Evolutionary conservation across 2,329 filamentous ascomycete species (phyloP), one percentile per base, ranked within the genome.

Genomic region (Sphaerulina populicola): DNA sequence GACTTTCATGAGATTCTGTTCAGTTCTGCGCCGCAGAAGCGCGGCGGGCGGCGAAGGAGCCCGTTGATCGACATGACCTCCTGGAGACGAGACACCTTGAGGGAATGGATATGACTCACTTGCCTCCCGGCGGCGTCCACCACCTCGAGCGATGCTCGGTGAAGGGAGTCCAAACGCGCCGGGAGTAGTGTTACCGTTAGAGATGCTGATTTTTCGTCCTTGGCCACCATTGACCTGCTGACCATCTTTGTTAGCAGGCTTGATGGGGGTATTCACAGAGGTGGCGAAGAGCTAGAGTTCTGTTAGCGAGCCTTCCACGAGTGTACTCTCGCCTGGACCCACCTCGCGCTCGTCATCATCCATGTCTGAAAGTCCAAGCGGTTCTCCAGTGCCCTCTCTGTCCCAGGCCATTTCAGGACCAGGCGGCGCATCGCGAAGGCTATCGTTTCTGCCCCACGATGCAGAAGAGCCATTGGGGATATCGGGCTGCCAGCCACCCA

Each of bases 401-500:
- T 94, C 87, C 93, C 91, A 98, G 68, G 90, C 97, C 38, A 91
- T 80, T 56, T 93, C 88, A n/a, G 90, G 87, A 40, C 91, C 89
- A 63, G 86, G 81, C 52, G 82, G 82, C 56, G 78, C 74, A 57
- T 85, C 81, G 66, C 88, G 85, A 53, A 78, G 62, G 44, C 71
- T 78, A 58, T 96, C 89, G 52, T 80, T 77, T 68, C 90, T 88
- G 46, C 86, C 86, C 88, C 88, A 94, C 23, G 67, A 65, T 44
- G 63, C 73, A 63, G 68, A 76, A 63, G 66, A 62, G 30, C 83
- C 82, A 60, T 88, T 89, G 37, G 81, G 72, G 45, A 82, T 78
- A 52, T 82, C 79, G 27, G 89, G 87, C 66, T 88, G 83, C 89
- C 89, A 96, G 54, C 82, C 82, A 49, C 81, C 76, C 61, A 85